These are phyloP conservation scores for Macaranga tanarius DNA, from an alignment of 441 rosid genomes.

Conservation along the genomic window DNA sequence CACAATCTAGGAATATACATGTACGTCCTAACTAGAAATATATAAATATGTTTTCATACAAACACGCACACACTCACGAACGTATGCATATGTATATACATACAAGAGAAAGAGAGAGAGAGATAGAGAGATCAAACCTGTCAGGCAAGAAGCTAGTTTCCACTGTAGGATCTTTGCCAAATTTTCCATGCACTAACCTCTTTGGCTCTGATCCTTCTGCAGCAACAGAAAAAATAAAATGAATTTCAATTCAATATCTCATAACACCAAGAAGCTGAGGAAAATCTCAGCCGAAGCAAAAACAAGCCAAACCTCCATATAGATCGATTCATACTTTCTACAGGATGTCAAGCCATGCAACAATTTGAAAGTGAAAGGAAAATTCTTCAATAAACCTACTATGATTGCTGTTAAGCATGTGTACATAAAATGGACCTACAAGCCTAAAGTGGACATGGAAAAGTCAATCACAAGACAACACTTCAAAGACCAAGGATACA, in stretches of 20 bases:
- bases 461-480: neutral
- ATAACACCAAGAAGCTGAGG: neutral
- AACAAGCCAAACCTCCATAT: neutral
- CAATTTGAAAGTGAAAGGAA: neutral
- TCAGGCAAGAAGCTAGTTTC: constrained; percentile 97
- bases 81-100: no score
- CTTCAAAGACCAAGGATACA: neutral
- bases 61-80: neutral
- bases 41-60: no score
- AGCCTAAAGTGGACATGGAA: neutral
- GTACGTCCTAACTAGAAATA: no score
- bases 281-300: neutral
- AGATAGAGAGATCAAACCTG: constrained; percentile 51
- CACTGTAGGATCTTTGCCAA: constrained; percentile 94
- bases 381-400: neutral
- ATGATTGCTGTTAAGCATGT: neutral
- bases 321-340: neutral
- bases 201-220: constrained; percentile 42
- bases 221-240: neutral
- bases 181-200: constrained; percentile 48
- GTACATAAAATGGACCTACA: neutral
- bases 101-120: neutral
- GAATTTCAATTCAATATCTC: neutral
- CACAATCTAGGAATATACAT: constrained; percentile 10
- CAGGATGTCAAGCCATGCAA: neutral